These are phyloP conservation scores for Saussurea involucrata DNA, from an alignment of 129 eudicot genomes.

Conservation along the genomic window DNA sequence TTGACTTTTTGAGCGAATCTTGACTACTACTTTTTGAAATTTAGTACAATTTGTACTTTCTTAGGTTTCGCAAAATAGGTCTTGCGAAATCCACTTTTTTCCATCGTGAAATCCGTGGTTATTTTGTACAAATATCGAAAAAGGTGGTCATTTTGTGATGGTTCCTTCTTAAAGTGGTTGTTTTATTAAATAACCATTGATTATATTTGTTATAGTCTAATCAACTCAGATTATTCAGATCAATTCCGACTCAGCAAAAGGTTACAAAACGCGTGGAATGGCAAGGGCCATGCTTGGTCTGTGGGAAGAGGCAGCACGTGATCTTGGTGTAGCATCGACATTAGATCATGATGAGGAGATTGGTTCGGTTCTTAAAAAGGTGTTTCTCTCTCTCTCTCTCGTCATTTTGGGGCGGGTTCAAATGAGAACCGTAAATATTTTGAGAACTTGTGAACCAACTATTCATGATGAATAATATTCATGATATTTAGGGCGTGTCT, in stretches of 20 bases:
- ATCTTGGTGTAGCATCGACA: constrained; percentile 67
- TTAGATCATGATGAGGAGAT: constrained; percentile 87
- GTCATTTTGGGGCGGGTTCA: background rate
- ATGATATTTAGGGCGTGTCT: background rate
- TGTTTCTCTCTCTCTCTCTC: background rate
- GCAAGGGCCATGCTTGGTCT: constrained; percentile 84
- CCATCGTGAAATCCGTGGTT: background rate
- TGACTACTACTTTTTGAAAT: background rate
- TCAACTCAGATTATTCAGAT: constrained; percentile 32
- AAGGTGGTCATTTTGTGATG: background rate
- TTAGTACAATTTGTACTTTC: background rate
- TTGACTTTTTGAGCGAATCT: background rate
- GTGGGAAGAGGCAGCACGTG: constrained; percentile 88
- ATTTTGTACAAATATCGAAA: background rate
- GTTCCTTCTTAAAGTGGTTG: background rate
- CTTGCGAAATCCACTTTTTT: background rate
- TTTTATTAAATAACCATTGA: background rate
- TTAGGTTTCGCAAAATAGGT: background rate
- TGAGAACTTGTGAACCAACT: background rate
- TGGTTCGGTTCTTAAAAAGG: constrained; percentile 52
- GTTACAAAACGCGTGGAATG: constrained; percentile 73
- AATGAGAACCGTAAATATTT: background rate
- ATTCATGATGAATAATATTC: background rate
- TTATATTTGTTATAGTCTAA: background rate
- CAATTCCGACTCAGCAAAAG: constrained; percentile 86